Conservation (phyloP, 2,329 filamentous ascomycete species). For the Falciphora oryzae region DNA sequence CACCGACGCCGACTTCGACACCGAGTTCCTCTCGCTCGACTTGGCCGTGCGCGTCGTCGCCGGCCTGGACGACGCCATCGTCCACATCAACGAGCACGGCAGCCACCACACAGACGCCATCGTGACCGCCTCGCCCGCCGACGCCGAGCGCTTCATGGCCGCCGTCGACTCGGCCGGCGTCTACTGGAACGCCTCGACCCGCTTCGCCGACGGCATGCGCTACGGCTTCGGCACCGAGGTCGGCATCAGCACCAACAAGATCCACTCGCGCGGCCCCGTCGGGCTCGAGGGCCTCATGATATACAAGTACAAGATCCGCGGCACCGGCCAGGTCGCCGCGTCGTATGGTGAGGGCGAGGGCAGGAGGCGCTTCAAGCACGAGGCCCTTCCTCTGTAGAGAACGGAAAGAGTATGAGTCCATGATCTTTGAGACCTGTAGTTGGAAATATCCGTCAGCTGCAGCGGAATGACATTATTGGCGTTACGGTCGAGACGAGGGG, state of each 20-base stretch:
- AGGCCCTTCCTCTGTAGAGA: constrained; percentile 40
- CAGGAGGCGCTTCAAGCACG: constrained; percentile 54
- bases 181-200: constrained; percentile 94
- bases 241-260: constrained; percentile 98
- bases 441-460: neutral
- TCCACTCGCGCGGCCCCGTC: constrained; percentile 88
- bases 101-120: constrained; percentile 95
- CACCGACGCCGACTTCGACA: constrained; percentile 67
- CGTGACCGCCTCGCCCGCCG: constrained; percentile 60
- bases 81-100: constrained; percentile 86
- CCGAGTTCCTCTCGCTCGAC: constrained; percentile 81
- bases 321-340: constrained; percentile 73
- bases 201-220: constrained; percentile 93
- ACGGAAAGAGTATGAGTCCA: neutral
- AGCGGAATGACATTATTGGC: neutral
- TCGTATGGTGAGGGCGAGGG: constrained; percentile 64
- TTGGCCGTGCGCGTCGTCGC: constrained; percentile 78
- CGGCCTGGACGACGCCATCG: constrained; percentile 63
- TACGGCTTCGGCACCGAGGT: constrained; percentile 98
- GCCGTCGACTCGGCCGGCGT: constrained; percentile 84
- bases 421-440: neutral
- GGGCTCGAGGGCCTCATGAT: constrained; percentile 93
- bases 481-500: neutral
- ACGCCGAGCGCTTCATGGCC: constrained; percentile 78
- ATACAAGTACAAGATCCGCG: constrained; percentile 91